Evolutionary conservation across 805 yeast species (phyloP), one percentile per base, ranked within the genome.

Genomic region (Starmerella roubikii): DNA sequence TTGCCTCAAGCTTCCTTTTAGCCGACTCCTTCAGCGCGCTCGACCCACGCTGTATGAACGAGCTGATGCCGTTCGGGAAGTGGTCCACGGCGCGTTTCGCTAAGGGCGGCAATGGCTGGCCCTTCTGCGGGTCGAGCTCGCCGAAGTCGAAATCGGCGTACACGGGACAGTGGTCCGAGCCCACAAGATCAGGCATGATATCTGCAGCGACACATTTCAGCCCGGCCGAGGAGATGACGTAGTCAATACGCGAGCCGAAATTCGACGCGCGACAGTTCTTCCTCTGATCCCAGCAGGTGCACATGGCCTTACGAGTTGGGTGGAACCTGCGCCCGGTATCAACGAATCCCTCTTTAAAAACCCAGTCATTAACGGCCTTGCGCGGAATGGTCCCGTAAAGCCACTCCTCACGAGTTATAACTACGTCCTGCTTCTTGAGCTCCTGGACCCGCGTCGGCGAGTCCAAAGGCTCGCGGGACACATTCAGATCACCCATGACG

Each of bases 101-200:
- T 18, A 45, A 34, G 3, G 17, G 12, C 8, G 48, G 48, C 30
- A 41, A 28, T 12, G 23, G 32, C 22, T 29, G 29, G 4, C 18
- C 22, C 21, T 25, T 30, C 34, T 40, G 50, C 11, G 41, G 37
- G 15, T 36, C 30, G 1, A 28, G 23, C 2, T 28, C 34, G 2
- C 18, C 27, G 8, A 53, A 11, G 3, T 62, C 60, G 32, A 85
- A 52, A 55, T 84, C 96, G 1, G 84, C 67, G 52, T 57, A 84
- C 0, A 84, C 72, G 0, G 98, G 98, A 57, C 97, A 88, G 58
- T 88, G 98, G 56, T 88, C 98, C 0, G 95, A 83, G 0, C 98
- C 98, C 55, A 70, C 62, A 1, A 86, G 51, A 32, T 66, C 66
- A 0, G 84, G 77, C 69, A 80, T 68, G n/a, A 81, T 80, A 44